Evolutionary conservation across 2,329 filamentous ascomycete species (phyloP), one percentile per base, ranked within the genome.

Genomic region (Sclerotinia minor): DNA sequence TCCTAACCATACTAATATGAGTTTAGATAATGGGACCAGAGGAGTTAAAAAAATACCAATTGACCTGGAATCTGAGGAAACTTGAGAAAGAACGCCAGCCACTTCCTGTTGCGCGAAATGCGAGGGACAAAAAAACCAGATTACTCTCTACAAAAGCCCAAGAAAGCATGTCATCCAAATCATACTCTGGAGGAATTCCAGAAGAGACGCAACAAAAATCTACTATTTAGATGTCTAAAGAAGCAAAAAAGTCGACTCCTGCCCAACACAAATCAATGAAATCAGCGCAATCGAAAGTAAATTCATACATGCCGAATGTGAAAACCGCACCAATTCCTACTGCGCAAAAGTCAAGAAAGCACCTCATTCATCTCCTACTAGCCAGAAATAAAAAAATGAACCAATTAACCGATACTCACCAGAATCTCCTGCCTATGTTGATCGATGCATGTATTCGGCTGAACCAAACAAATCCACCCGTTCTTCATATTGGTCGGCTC

Each of bases 361-460:
- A 21, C 3, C 19, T 3, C 2, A 35, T 13, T 2, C 19, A 3
- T 21, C 7, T 1, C 0, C 19, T 1, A 59, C 57, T 3, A 1
- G 3, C n/a, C 6, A 17, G 26, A 32, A 8, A 6, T 17, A 6
- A 21, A 47, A 47, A 2, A 45, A n/a, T 1, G 32, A 24, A 6
- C 9, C 19, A 32, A 49, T 49, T 44, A 21, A 35, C 29, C 3
- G 8, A 21, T n/a, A 1, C 11, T 17, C 21, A 4, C n/a, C 3
- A 19, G 8, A 13, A 17, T 0, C 7, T 11, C 3, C 3, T 2
- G 5, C 3, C 13, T 24, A 24, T 35, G 1, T 3, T 29, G 4
- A 35, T 17, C 15, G 44, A 49, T n/a, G 58, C 44, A 6, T 61
- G 50, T 26, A 50, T 61, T 6, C 45, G 29, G 2, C 45, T 50